Evolutionary conservation across 202 grass and related monocot species (phyloP), one percentile per base, ranked within the genome.

Genomic region (Hordeum pubiflorum): DNA sequence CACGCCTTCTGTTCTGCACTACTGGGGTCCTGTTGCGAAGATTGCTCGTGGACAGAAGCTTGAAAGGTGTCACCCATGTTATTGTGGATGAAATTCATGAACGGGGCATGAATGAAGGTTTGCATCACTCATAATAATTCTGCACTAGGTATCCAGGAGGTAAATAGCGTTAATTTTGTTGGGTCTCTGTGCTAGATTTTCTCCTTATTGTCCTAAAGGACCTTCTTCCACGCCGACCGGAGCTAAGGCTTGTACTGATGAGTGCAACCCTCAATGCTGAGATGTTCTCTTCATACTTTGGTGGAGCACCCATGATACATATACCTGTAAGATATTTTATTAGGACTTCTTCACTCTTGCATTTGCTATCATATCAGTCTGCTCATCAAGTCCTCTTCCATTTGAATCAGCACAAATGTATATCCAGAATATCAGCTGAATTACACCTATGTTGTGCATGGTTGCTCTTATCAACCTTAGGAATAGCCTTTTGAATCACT

Each of bases 51-150:
- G 96, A 98, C 63, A 84, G 90, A 86, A 93, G 72, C 65, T 86
- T 98, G 87, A 95, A 93, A 86, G 96, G 96, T 82, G 90, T 95
- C 79, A 98, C 86, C 39, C 92, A 98, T 88, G 96, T 98, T 88
- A 81, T 98, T 77, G 96, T 95, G 34, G 96, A 98, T 91, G 96
- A 98, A 86, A 98, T 98, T 76, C 96, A 98, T 91, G 95, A 98
- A 82, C 93, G 92, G 56, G 96, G 96, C 83, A 98, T 98, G 92
- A 98, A 98, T 76, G 96, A 98, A 93, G 96, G 96, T 98, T 18
- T 67, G 56, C 69, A 64, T 68, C 64, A 33, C 1, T 80, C 78
- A 24, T 5, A 74, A 63, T 80, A 11, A 48, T 58, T 65, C 55
- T 78, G 37, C 76, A 56, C 61, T 69, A 60, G 36, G 50, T 54